phyloP scores from a whole-genome alignment of 2,329 filamentous ascomycete species.

The Beauveria caledonica region DNA sequence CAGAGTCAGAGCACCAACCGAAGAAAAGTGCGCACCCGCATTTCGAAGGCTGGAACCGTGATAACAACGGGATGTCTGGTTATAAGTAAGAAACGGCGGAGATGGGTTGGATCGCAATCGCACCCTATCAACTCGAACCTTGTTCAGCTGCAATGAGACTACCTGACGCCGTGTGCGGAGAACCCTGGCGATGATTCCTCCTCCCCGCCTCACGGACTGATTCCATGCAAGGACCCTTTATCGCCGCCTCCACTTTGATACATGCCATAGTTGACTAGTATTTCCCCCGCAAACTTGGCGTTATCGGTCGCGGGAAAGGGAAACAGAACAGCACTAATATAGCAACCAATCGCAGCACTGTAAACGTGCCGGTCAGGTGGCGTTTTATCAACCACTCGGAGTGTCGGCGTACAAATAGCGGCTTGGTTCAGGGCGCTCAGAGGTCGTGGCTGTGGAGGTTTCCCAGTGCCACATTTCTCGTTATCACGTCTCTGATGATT shows the following conservation, averaged over 20 bases:
- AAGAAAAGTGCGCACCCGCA: not conserved
- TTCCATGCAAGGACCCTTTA: not conserved
- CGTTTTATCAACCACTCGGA: too few relatives aligned
- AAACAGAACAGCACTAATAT: not conserved
- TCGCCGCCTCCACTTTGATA: not conserved
- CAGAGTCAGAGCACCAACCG: not conserved
- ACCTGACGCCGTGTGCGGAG: not conserved
- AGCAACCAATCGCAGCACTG: not conserved
- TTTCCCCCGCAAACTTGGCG: slow-evolving; percentile 2
- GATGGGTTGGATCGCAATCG: not conserved
- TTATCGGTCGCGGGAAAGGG: not conserved
- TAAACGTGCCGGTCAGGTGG: not conserved
- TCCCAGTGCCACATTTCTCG: not conserved
- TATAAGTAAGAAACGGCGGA: not conserved
- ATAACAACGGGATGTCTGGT: not conserved
- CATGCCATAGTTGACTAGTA: not conserved
- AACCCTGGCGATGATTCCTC: not conserved
- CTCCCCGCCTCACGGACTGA: not conserved
- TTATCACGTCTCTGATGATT: not conserved
- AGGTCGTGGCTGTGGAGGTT: not conserved
- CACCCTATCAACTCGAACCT: not conserved
- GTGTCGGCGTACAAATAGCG: too few relatives aligned
- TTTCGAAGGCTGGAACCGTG: not conserved
- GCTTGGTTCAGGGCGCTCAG: not conserved
- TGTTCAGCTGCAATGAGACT: not conserved